Percentiles rank a stretch among this genome's conserved stretches.
Evolutionary conservation across 495 filamentous ascomycete genomes (phyloP).

Genomic region (Apodospora peruviana): DNA sequence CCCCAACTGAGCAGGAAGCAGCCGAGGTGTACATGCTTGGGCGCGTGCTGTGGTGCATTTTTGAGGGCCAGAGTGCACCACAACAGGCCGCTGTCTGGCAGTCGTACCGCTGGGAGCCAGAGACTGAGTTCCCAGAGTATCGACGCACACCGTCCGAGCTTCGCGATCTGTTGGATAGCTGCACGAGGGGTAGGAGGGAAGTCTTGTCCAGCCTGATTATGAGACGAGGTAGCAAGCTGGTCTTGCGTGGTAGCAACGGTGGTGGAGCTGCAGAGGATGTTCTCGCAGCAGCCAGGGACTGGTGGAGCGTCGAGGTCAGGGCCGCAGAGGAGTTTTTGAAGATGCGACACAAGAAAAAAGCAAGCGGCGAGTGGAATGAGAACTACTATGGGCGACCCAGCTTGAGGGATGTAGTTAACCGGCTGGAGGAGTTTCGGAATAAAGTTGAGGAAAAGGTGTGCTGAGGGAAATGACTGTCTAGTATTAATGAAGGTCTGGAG

Average conservation of each 20-base stretch:
- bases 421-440: constrained; percentile 1
- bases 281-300: constrained; percentile 24
- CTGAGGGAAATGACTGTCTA: too few relatives aligned
- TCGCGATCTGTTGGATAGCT: constrained; percentile 34
- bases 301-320: constrained; percentile 37
- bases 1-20: constrained; percentile 38
- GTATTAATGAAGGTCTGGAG: too few relatives aligned
- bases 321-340: constrained; percentile 33
- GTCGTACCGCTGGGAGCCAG: constrained; percentile 41
- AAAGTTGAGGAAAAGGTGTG: too few relatives aligned
- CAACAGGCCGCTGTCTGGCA: constrained; percentile 44
- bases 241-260: constrained; percentile 17
- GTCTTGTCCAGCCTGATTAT: constrained; percentile 29
- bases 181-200: constrained; percentile 36
- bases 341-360: constrained; percentile 23
- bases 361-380: constrained; percentile 31
- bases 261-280: constrained; percentile 24
- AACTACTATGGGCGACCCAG: constrained; percentile 38
- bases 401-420: constrained; percentile 24
- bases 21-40: constrained; percentile 49
- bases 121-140: constrained; percentile 42
- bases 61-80: constrained; percentile 43
- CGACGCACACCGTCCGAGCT: constrained; percentile 31
- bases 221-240: constrained; percentile 32
- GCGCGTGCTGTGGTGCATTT: constrained; percentile 47